Conservation (phyloP, 352 stramenopile genomes). For the Pythium myriotylum region DNA sequence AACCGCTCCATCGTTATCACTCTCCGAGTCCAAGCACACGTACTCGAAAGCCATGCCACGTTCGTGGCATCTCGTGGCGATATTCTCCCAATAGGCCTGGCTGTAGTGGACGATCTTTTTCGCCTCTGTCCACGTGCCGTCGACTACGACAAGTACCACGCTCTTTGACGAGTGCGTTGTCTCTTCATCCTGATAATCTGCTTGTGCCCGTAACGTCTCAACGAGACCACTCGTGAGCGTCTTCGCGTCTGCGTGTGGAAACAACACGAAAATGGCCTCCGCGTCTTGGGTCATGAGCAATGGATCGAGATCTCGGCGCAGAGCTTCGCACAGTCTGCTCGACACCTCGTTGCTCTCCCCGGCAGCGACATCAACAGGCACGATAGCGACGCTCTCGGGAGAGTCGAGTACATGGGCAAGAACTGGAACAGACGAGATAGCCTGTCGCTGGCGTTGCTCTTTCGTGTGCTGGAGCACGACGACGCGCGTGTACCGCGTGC, state of each 20-base stretch:
- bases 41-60: slow-evolving; percentile 44
- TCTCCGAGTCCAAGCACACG: slow-evolving; percentile 40
- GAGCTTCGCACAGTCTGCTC: slow-evolving; percentile 17
- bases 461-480: slow-evolving; percentile 66
- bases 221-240: slow-evolving; percentile 5
- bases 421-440: slow-evolving; percentile 72
- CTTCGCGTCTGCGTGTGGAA: slow-evolving; percentile 18
- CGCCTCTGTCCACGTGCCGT: slow-evolving; percentile 82
- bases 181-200: not conserved
- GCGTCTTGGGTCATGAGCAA: not conserved
- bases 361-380: slow-evolving; percentile 38
- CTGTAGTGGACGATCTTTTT: slow-evolving; percentile 76
- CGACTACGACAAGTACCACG: slow-evolving; percentile 61
- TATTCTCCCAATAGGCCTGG: slow-evolving; percentile 37
- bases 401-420: slow-evolving; percentile 46
- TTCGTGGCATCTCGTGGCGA: slow-evolving; percentile 30
- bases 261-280: slow-evolving; percentile 24
- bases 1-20: not conserved
- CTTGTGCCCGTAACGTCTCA: not conserved
- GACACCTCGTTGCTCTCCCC: slow-evolving; percentile 35
- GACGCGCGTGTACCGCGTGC: slow-evolving; percentile 41
- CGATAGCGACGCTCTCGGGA: slow-evolving; percentile 31
- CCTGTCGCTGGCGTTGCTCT: slow-evolving; percentile 52
- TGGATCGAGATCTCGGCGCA: not conserved
- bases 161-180: not conserved